phyloP scores from a whole-genome alignment of 163 green algal genomes.

The Scenedesmus sp. region DNA sequence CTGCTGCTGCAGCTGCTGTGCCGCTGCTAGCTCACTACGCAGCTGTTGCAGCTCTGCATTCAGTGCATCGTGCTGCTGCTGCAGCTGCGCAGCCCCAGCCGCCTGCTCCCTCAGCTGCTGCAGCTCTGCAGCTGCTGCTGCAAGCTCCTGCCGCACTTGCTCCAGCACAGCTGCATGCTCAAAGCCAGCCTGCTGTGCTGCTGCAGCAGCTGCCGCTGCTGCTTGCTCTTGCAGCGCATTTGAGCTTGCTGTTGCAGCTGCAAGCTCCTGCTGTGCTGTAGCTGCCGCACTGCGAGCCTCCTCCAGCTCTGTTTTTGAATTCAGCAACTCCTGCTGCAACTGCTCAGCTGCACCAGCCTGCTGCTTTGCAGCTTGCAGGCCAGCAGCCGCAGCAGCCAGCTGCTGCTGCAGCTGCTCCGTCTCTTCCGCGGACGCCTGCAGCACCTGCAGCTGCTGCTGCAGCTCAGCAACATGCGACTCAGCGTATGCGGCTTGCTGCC shows the following conservation, averaged over 20 bases:
- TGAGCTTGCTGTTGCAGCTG: background rate
- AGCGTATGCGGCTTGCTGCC: background rate
- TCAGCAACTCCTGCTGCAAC: background rate
- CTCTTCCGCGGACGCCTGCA: background rate
- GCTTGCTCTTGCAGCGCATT: background rate
- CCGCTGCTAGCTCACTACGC: background rate
- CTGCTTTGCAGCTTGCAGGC: background rate
- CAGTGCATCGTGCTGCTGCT: background rate
- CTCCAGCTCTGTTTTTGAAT: background rate
- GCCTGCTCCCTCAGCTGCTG: background rate
- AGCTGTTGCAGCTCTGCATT: background rate
- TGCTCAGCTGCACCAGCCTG: slow-evolving; percentile 10
- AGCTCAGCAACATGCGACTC: background rate
- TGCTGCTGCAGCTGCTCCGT: background rate
- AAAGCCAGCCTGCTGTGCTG: background rate
- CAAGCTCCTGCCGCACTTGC: slow-evolving; percentile 4
- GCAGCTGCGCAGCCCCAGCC: background rate
- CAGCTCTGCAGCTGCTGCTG: background rate
- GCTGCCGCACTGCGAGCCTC: background rate
- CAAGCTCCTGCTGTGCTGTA: background rate
- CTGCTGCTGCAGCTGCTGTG: background rate
- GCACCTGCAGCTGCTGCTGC: slow-evolving; percentile 19
- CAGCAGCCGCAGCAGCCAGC: background rate
- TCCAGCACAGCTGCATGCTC: background rate
- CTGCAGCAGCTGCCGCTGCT: background rate